Percentiles rank a stretch among this genome's conserved stretches.
These are phyloP conservation scores for Acanthamoeba culbertsoni DNA, from an alignment of 208 protist species.

Conservation along the genomic window DNA sequence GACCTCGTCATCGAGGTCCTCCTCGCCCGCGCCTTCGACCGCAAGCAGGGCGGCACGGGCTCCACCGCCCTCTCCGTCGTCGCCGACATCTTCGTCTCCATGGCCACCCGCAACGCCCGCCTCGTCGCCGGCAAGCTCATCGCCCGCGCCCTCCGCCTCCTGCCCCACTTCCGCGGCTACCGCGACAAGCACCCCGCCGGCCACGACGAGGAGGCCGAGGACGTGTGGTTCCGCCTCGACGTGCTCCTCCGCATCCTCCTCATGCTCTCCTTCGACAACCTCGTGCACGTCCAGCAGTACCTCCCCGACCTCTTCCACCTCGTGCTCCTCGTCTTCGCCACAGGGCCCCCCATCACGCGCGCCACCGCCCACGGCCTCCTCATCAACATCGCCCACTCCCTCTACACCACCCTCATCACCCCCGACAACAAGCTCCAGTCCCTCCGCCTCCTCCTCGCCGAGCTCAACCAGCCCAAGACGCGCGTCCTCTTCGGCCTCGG, in stretches of 20 bases:
- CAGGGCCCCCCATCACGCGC: slow-evolving; percentile 45
- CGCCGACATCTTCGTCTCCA: slow-evolving; percentile 59
- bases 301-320: slow-evolving; percentile 70
- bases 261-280: slow-evolving; percentile 74
- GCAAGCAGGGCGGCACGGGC: slow-evolving; percentile 1
- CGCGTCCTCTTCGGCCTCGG: slow-evolving; percentile 71
- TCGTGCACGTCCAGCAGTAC: slow-evolving; percentile 67
- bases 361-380: slow-evolving; percentile 64
- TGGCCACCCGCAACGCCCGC: slow-evolving; percentile 21
- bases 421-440: slow-evolving; percentile 27
- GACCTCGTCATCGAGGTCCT: slow-evolving; percentile 12
- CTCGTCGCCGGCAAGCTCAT: slow-evolving; percentile 69
- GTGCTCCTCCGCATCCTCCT: slow-evolving; percentile 69
- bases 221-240: slow-evolving; percentile 62
- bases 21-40: not conserved
- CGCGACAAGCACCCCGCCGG: not conserved
- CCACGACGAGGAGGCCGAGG: not conserved
- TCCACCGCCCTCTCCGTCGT: slow-evolving; percentile 34
- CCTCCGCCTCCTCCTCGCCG: not conserved
- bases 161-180: not conserved
- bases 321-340: slow-evolving; percentile 65
- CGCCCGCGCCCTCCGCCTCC: not conserved
- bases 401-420: slow-evolving; percentile 64
- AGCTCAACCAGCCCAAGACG: slow-evolving; percentile 65
- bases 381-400: slow-evolving; percentile 74